Base-by-base conservation (phyloP, 1,284 basidiomycete genomes). In the Ustilago tritici region DNA sequence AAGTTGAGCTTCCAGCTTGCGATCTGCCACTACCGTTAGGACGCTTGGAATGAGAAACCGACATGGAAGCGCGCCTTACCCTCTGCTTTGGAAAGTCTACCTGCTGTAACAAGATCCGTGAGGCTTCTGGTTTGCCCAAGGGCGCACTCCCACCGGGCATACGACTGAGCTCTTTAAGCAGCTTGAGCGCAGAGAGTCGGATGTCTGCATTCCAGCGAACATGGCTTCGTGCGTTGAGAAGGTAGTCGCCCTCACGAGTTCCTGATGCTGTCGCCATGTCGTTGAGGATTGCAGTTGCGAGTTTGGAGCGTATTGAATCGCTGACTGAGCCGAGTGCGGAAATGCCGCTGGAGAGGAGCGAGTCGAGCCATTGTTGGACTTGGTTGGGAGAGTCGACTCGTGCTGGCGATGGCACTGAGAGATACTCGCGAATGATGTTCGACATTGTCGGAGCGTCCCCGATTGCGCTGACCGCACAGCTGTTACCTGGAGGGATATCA, bases 151-250 rank as follows among this genome's bases (percentile, higher is more conserved):
- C 79, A 17, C 77, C 79, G 7, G 81, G 71, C 2, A 81, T 54
- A 1, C 81, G 65, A 43, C 72, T 79, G 46, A 81, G 71, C 67
- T 81, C 81, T 41, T 82, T 82, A 61, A 82, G 77, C 9, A 74
- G 34, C 49, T 61, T 66, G 54, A 81, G 61, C 31, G 79, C 74
- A 9, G 66, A 60, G 4, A 81, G 61, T 12, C 79, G 70, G 5
- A 47, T 61, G 9, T 56, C 28, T 19, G 76, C 35, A 23, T 67
- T 60, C 76, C 76, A 78, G 2, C 65, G 61, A 15, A 57, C 59
- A n/a, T 61, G 31, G 40, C 34, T 36, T 11, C 76, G 49, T 4
- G 55, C 40, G 34, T 78, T 78, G 62, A 72, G 67, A 8, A 74
- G 61, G 31, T 56, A 65, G 59, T 68, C 64, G 15, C 67, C 71